These are phyloP conservation scores for Lobosporangium transversale DNA, from an alignment of 192 early-diverging fungal genomes.

Conservation along the genomic window DNA sequence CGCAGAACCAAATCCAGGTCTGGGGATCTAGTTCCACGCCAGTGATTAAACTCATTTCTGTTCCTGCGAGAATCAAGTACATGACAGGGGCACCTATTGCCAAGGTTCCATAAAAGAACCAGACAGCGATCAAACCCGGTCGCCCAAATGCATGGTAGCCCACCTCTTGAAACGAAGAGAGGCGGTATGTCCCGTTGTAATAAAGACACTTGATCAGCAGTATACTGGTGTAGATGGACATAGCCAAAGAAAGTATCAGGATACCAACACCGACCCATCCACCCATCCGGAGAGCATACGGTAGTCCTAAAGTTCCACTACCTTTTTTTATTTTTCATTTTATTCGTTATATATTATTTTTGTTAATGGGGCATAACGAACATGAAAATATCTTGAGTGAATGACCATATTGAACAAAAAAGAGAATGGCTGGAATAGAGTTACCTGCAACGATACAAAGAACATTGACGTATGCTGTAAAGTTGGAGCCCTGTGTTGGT, in stretches of 20 bases:
- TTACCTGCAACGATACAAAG: conserved; percentile 79
- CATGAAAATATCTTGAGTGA: too few relatives aligned
- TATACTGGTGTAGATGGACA: conserved; percentile 74
- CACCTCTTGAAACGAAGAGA: conserved; percentile 68
- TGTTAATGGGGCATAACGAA: too few relatives aligned
- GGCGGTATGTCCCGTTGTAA: conserved; percentile 62
- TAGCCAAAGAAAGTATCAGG: conserved; percentile 71
- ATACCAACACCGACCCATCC: conserved; percentile 80
- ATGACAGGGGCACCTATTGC: conserved; percentile 73
- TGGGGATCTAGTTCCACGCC: conserved; percentile 51
- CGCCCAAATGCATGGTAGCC: conserved; percentile 76
- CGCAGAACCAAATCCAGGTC: conserved; percentile 73
- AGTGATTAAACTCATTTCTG: conserved; percentile 68
- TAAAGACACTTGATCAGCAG: conserved; percentile 82
- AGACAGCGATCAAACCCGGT: conserved; percentile 65
- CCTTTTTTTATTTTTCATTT: too few relatives aligned
- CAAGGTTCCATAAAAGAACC: conserved; percentile 68
- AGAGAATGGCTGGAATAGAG: not conserved
- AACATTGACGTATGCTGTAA: conserved; percentile 66
- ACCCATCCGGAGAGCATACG: conserved; percentile 76
- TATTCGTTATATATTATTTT: too few relatives aligned
- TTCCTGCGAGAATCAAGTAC: conserved; percentile 78
- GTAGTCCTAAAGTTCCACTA: conserved; percentile 82
- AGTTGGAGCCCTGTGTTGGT: conserved; percentile 56
- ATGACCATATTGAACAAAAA: too few relatives aligned